Evolutionary conservation across 345 rosid genomes (phyloP), one percentile per base, ranked within the genome.

Genomic region (Eucalyptus dawsonii): DNA sequence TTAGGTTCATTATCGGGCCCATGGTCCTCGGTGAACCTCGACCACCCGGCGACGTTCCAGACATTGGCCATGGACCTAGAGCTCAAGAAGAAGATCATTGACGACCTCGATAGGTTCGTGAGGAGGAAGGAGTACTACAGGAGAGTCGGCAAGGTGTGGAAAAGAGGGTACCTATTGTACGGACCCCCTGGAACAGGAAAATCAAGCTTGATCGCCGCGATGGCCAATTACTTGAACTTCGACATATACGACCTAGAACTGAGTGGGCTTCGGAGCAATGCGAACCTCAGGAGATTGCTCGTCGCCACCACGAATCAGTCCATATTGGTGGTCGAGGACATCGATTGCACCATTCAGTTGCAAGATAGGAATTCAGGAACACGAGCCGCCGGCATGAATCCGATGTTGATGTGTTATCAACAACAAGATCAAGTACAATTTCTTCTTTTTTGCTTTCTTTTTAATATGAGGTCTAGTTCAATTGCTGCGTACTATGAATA

Each of bases 21-120:
- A 24, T 94, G 97, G 97, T 93, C 91, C 65, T 92, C 94, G 45
- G 95, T 94, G 51, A 93, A 95, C 31, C 93, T 95, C 76, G 91
- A 90, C 27, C 90, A 89, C 76, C 88, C 89, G 2, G 47, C 88
- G 14, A 90, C 88, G 29, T 67, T 90, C 65, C 53, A 90, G 58
- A 90, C 89, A 8, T 1, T 50, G 51, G 90, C 91, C 3, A 54
- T 72, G 27, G 91, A 90, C 44, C 25, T 53, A 34, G 90, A 80
- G 37, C 80, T 88, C 50, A 90, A 90, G 87, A 31, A 88, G 56
- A 37, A 25, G 27, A 80, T 90, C 14, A 16, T 76, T 9, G 86
- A 86, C 24, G 91, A 90, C 42, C 87, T 90, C 4, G 45, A 72
- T 11, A 19, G 9, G 56, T 53, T 53, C 22, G 27, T 80, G 65